phyloP scores from a whole-genome alignment of 495 filamentous ascomycete species.

The Aspergillus cavernicola region DNA sequence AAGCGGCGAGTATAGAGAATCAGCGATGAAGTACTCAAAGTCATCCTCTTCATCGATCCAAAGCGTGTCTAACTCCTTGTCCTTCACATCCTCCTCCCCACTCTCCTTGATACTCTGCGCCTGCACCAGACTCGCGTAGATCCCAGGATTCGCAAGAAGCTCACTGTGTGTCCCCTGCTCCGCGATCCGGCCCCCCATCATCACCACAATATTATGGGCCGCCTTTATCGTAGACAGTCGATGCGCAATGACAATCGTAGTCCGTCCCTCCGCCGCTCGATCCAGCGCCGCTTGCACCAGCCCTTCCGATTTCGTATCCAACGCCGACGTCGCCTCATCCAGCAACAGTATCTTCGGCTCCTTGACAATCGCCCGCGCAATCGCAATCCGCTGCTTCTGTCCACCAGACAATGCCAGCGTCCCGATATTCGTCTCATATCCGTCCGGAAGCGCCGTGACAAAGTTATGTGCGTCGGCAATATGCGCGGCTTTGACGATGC shows the following conservation, averaged over 20 bases:
- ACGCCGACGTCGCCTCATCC: constrained; percentile 77
- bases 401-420: constrained; percentile 82
- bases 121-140: constrained; percentile 74
- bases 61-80: constrained; percentile 6
- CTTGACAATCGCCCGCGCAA: constrained; percentile 68
- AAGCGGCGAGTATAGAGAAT: constrained; percentile 15
- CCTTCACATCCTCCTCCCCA: constrained; percentile 15
- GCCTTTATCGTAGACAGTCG: constrained; percentile 75
- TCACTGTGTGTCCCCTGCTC: constrained; percentile 81
- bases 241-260: constrained; percentile 76
- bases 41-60: constrained; percentile 15
- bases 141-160: constrained; percentile 54
- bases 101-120: constrained; percentile 60
- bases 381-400: constrained; percentile 79
- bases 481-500: constrained; percentile 73
- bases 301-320: constrained; percentile 79
- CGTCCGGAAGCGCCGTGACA: constrained; percentile 71
- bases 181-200: constrained; percentile 77
- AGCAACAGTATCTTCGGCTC: constrained; percentile 68
- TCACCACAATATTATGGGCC: constrained; percentile 94
- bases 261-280: constrained; percentile 58
- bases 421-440: constrained; percentile 90
- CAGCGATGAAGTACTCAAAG: constrained; percentile 5
- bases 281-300: constrained; percentile 79
- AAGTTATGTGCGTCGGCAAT: constrained; percentile 95